These are phyloP conservation scores for Ophiostoma sp. DNA, from an alignment of 2,329 filamentous ascomycete genomes.

Conservation along the genomic window DNA sequence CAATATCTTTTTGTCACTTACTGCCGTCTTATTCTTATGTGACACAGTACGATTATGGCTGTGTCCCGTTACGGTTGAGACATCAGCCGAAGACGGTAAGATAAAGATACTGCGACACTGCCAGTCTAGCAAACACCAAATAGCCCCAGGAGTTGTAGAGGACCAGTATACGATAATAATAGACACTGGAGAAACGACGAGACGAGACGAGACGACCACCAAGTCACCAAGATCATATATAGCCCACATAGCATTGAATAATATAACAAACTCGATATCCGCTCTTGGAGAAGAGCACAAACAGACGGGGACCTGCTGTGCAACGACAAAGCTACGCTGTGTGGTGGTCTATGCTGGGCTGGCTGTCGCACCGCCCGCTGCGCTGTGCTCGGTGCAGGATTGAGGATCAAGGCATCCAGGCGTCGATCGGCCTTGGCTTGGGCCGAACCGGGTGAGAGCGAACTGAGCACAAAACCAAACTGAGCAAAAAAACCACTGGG, in stretches of 20 bases:
- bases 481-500: no score
- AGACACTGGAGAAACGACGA: neutral
- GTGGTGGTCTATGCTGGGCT: neutral
- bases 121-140: neutral
- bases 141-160: neutral
- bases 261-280: neutral
- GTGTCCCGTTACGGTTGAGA: neutral
- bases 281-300: conserved; percentile 11
- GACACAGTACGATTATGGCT: neutral
- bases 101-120: neutral
- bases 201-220: conserved; percentile 3
- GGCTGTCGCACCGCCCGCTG: neutral
- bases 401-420: neutral
- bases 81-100: neutral
- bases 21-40: neutral
- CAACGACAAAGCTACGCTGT: neutral
- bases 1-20: neutral
- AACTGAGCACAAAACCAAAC: no score
- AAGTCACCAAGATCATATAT: conserved; percentile 7
- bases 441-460: no score
- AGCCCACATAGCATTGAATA: conserved; percentile 15
- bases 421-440: neutral
- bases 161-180: neutral
- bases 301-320: neutral
- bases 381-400: neutral